Evolutionary conservation across 2,329 filamentous ascomycete genomes (phyloP).

Genomic region (Coniochaeta sp.): DNA sequence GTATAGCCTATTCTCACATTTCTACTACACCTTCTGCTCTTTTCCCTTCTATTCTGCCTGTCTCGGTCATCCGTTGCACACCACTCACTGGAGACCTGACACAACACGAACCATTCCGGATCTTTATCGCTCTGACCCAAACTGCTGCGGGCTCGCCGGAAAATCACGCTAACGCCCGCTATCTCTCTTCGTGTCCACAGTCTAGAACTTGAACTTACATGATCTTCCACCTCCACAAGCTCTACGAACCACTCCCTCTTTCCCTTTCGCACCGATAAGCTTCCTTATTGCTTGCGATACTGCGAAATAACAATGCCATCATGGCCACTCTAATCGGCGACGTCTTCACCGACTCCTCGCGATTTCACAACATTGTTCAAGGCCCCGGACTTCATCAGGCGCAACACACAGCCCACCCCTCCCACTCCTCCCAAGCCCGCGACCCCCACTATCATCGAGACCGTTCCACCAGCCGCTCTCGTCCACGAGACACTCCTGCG

Average conservation of each 20-base stretch:
- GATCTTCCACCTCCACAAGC: neutral
- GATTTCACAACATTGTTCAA: constrained; percentile 62
- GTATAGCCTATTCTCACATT: neutral
- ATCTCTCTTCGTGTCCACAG: neutral
- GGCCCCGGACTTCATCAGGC: constrained; percentile 39
- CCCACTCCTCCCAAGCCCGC: constrained; percentile 8
- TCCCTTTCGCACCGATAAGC: neutral
- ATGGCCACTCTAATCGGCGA: constrained; percentile 64
- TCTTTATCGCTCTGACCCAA: neutral
- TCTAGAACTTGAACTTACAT: neutral
- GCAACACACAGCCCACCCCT: constrained; percentile 35
- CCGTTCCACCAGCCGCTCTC: constrained; percentile 28
- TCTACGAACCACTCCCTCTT: too few species aligned
- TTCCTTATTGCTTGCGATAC: neutral
- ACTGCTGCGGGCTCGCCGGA: neutral
- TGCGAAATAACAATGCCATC: constrained; percentile 30
- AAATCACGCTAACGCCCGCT: constrained; percentile 3
- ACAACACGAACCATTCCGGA: neutral
- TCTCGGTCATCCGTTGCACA: neutral
- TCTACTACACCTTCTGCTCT: neutral
- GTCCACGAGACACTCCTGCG: constrained; percentile 12
- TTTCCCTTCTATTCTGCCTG: neutral
- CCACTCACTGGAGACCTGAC: too few species aligned
- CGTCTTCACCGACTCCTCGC: constrained; percentile 64
- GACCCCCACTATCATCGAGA: constrained; percentile 27